Evolutionary conservation across 129 eudicot genomes (phyloP).

Genomic region (Arctium minus): DNA sequence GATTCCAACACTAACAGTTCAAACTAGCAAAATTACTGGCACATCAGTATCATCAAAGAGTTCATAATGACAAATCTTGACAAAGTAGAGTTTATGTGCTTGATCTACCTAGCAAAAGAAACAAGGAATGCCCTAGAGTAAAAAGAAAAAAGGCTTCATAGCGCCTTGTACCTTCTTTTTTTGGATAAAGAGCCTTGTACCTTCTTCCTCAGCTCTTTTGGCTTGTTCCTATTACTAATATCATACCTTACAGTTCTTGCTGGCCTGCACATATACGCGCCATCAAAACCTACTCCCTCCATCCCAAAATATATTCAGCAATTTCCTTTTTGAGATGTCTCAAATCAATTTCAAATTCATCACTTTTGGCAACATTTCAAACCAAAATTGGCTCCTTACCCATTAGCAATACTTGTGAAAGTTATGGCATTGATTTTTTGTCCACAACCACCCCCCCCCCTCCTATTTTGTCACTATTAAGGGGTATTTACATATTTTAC

Average conservation of each 20-base stretch:
- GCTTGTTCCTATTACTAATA: not conserved
- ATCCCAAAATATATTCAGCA: not conserved
- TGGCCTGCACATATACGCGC: not conserved
- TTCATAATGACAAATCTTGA: not conserved
- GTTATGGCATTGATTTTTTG: not conserved
- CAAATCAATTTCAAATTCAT: not conserved
- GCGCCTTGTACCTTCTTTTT: not conserved
- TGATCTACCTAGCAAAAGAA: not conserved
- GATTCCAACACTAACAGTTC: conserved; percentile 1
- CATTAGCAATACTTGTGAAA: not conserved
- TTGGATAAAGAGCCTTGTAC: not conserved
- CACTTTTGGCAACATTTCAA: not conserved
- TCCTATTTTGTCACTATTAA: not conserved
- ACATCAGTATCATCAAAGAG: not conserved
- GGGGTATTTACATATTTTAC: not conserved
- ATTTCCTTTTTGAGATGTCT: not conserved
- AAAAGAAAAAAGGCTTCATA: not conserved
- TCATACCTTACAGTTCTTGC: not conserved
- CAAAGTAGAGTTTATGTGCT: not conserved
- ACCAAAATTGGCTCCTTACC: not conserved
- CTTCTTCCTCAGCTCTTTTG: not conserved
- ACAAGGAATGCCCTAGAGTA: not conserved
- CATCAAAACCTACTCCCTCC: not conserved
- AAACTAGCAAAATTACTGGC: not conserved
- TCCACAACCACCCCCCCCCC: not conserved